Base-by-base conservation (phyloP, 179 eudicot genomes). In the Beta lomatogona region DNA sequence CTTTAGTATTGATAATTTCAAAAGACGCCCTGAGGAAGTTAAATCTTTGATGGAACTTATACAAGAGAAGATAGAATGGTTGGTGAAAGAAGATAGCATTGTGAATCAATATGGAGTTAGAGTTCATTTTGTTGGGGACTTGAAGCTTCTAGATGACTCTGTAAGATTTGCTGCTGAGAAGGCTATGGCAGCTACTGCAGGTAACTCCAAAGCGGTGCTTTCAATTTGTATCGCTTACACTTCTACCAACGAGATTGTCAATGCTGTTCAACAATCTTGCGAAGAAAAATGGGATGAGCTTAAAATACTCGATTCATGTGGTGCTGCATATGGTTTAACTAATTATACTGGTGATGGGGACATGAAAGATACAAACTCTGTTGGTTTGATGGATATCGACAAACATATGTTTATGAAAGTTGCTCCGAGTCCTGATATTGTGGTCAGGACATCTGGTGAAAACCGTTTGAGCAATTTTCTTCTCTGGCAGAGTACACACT, bases 1-100 rank as follows among this genome's bases (percentile, higher is more conserved):
- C 69, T 92, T 93, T 78, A 93, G 97, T 88, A 91, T 93, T 3
- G 97, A 93, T 70, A 91, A 93, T 78, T 93, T 93, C 80, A 91
- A 88, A 79, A 81, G 97, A 81, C 66, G 86, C 6, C 93, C 93
- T 0, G 90, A 91, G 83, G 97, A 93, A 87, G 95, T 91, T 11
- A 80, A 90, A 54, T 86, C 85, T 52, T 74, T 91, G 6, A 93
- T 93, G 95, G 89, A 90, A 21, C 90, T 93, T 68, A 86, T 93
- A 76, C 83, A 79, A 83, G 92, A 93, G 58, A 92, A 93, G 83
- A 92, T 92, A 59, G 90, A 93, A 76, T 80, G 84, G 52, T 84
- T 87, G 74, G 64, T 85, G 11, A 71, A 93, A 80, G 85, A 92
- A 82, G 92, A 89, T 78, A 90, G 92, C 85, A 80, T 93, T 12